phyloP scores from a whole-genome alignment of 2,329 filamentous ascomycete genomes.

The Cordyceps fumosorosea region DNA sequence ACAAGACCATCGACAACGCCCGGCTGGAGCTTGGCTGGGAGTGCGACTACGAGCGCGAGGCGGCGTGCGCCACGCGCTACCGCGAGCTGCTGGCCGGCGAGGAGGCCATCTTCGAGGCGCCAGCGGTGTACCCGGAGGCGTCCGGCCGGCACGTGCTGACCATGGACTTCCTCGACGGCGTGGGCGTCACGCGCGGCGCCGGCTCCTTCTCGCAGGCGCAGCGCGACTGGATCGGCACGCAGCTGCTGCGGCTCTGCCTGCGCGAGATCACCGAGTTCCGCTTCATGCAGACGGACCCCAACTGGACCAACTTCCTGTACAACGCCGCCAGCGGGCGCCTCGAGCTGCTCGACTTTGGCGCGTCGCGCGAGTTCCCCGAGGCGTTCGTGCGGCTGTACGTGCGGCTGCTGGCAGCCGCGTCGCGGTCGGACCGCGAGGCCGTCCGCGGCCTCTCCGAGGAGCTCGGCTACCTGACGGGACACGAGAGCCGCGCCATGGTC shows the following conservation, averaged over 20 bases:
- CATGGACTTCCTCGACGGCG: conserved; percentile 84
- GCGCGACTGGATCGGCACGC: conserved; percentile 91
- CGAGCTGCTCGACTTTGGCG: conserved; percentile 92
- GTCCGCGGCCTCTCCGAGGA: conserved; percentile 64
- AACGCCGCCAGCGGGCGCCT: conserved; percentile 65
- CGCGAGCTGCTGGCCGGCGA: conserved; percentile 62
- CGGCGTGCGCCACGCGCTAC: conserved; percentile 72
- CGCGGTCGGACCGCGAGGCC: conserved; percentile 56
- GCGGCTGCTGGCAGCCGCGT: conserved; percentile 71
- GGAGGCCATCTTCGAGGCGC: conserved; percentile 68
- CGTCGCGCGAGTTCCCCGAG: conserved; percentile 76
- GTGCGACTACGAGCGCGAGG: conserved; percentile 90
- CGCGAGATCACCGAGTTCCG: conserved; percentile 90
- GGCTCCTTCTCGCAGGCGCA: conserved; percentile 71
- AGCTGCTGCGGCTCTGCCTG: conserved; percentile 85
- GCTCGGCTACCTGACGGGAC: conserved; percentile 87
- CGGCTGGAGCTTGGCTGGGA: conserved; percentile 91
- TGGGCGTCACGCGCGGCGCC: conserved; percentile 77
- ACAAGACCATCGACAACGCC: conserved; percentile 96
- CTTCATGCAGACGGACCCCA: conserved; percentile 99
- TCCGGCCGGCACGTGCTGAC: conserved; percentile 83
- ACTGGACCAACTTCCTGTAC: conserved; percentile 99
- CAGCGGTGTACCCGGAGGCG: conserved; percentile 69
- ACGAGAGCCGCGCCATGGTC: conserved; percentile 79
- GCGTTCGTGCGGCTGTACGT: conserved; percentile 78